A percentile compares a stretch with the other conserved stretches of the same genome.
phyloP scores from a whole-genome alignment of 257 asterid species.

The Scutellaria galericulata region DNA sequence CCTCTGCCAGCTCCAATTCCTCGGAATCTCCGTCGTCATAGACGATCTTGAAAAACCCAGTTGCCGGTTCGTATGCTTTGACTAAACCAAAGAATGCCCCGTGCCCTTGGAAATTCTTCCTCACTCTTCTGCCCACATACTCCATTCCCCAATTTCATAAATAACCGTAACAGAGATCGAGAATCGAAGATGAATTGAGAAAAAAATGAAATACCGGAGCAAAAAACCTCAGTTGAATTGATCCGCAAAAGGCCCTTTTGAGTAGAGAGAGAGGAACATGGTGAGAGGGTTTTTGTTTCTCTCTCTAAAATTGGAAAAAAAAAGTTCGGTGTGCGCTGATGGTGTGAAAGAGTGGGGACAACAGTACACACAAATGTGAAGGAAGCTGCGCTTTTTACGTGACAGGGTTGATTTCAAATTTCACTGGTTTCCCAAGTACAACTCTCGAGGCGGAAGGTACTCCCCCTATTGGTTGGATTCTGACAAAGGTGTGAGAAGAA shows the following conservation, averaged over 20 bases:
- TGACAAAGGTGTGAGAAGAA: constrained; percentile 9
- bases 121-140: constrained; percentile 73
- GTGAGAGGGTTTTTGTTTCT: constrained; percentile 39
- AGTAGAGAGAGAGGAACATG: constrained; percentile 34
- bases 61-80: constrained; percentile 53
- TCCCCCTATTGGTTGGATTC: constrained; percentile 15
- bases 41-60: constrained; percentile 59
- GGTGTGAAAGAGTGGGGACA: constrained; percentile 50
- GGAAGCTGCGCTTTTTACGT: constrained; percentile 39
- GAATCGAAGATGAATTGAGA: constrained; percentile 24
- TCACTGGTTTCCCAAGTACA: constrained; percentile 32
- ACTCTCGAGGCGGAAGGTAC: constrained; percentile 40
- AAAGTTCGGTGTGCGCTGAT: constrained; percentile 44
- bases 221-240: constrained; percentile 30
- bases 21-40: constrained; percentile 79
- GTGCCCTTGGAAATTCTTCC: constrained; percentile 55
- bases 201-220: background rate
- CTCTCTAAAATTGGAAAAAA: constrained; percentile 49
- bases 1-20: constrained; percentile 55
- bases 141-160: constrained; percentile 62
- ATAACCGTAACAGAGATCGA: constrained; percentile 22
- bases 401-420: constrained; percentile 35
- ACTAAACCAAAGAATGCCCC: constrained; percentile 59
- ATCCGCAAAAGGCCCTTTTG: constrained; percentile 42
- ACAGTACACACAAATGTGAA: constrained; percentile 39